Base-by-base conservation (phyloP, 2,329 filamentous ascomycete species). In the Talaromyces sp. region DNA sequence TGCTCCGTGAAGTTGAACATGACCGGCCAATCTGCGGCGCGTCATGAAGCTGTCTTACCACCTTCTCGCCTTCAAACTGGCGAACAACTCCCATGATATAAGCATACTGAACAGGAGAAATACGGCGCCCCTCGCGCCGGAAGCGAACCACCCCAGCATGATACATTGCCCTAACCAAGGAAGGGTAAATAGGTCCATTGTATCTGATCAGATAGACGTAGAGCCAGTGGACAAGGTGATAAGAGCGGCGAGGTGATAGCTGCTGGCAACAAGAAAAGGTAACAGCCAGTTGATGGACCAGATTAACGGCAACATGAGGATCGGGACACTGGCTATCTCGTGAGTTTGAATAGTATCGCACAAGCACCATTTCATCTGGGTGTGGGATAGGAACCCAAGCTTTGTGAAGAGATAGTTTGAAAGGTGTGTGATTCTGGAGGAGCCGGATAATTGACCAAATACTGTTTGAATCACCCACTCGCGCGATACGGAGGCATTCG, bases 81-180 rank as follows among this genome's bases (percentile, higher is more conserved):
- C 61, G 56, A 17, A 82, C 73, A n/a, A 75, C 55, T n/a, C 62
- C 55, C 37, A 80, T 57, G 5, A 82, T 73, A 62, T 75, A 82
- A 29, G 65, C 59, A 49, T 79, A 69, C 51, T 71, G 69, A 24
- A 57, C 57, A 0, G 58, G 61, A 11, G 70, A 60, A 1, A 80
- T 65, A 20, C 61, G 61, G 2, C 61, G 53, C 2, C 71, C 71
- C 29, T 70, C 68, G 17, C 72, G 65, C 14, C 77, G 69, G 33
- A 70, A 75, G 14, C 79, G 69, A 20, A 75, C 67, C 20, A 83
- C 68, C 14, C 78, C 80, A 19, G 78, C 76, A 58, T 77, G 71
- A 51, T 81, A 80, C 61, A 84, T 59, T 0, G 81, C 78, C 29
- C 77, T 74, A 6, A 73, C 74, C 52, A 84, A 66, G 3, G 70